Evolutionary conservation across 192 early-diverging fungal genomes (phyloP), one percentile per base, ranked within the genome.

Genomic region (Podila epigama): DNA sequence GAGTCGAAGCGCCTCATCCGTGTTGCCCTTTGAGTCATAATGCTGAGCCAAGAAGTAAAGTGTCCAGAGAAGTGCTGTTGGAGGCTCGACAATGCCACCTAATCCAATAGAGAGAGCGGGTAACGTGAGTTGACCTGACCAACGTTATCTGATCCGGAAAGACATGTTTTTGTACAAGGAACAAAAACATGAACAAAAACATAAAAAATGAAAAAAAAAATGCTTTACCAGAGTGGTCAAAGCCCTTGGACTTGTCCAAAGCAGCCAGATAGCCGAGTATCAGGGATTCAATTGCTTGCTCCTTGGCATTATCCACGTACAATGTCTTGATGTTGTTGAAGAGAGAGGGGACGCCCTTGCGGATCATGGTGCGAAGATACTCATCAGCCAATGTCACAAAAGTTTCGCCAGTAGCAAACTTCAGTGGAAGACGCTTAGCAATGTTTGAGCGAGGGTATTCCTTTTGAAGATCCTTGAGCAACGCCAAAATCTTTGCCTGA

Each of bases 321-420:
- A 94, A 81, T n/a, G 83, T 86, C 81, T 93, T 94, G 61, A 96
- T 70, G 69, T 87, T 91, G 51, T 88, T 87, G 68, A 99, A 98
- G 42, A 97, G 79, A 4, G 97, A 99, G 7, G 96, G 96, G 20
- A 99, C 94, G 36, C 96, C 95, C 81, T 97, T 96, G 66, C 91
- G 87, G 69, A 99, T 87, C 41, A 89, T 88, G 27, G 75, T 83
- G 52, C 89, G 87, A 25, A 95, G 80, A 60, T 93, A 90, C 33
- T 73, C 75, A 52, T 93, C 92, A 18, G 89, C 86, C 51, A 88
- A 78, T 18, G 59, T 73, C 25, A 68, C 80, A 77, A 94, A 94
- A 31, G 70, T 79, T 15, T 89, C 89, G 28, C 77, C 96, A 22
- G 81, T 79, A 40, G 91, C 89, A 70, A 89, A 93, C 5, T 87